phyloP scores from a whole-genome alignment of 345 rosid species.

The Lumnitzera littorea region DNA sequence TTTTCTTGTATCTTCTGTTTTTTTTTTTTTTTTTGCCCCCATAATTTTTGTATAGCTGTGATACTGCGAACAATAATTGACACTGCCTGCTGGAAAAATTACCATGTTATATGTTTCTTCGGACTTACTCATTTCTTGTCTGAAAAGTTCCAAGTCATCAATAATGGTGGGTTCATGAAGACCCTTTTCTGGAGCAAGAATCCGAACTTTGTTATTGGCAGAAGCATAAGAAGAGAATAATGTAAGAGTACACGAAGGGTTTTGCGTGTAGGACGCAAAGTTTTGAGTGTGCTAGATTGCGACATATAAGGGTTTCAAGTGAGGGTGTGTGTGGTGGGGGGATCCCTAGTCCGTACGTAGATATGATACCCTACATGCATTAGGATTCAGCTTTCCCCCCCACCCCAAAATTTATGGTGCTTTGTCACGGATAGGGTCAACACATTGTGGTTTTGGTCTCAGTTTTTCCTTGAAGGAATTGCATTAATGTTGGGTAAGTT shows the following conservation, averaged over 20 bases:
- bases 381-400: slow-evolving; percentile 18
- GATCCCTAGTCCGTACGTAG: slow-evolving; percentile 19
- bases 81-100: no score
- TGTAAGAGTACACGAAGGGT: slow-evolving; percentile 37
- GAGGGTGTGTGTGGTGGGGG: background rate
- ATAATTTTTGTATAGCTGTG: no score
- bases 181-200: background rate
- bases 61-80: no score
- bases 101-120: no score
- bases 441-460: slow-evolving; percentile 2
- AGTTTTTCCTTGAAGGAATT: background rate
- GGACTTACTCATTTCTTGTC: no score
- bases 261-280: slow-evolving; percentile 50
- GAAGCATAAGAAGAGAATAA: slow-evolving; percentile 22
- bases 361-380: slow-evolving; percentile 38
- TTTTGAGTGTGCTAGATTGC: slow-evolving; percentile 29
- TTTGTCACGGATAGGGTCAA: no score
- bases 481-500: no score
- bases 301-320: slow-evolving; percentile 2
- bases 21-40: no score
- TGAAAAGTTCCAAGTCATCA: no score
- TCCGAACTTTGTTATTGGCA: slow-evolving; percentile 12
- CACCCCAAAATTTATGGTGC: slow-evolving; percentile 22
- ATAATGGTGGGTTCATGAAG: background rate
- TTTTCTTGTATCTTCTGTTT: no score